These are phyloP conservation scores for Gloeopeniophorella convolvens DNA, from an alignment of 768 basidiomycete species.

Conservation along the genomic window DNA sequence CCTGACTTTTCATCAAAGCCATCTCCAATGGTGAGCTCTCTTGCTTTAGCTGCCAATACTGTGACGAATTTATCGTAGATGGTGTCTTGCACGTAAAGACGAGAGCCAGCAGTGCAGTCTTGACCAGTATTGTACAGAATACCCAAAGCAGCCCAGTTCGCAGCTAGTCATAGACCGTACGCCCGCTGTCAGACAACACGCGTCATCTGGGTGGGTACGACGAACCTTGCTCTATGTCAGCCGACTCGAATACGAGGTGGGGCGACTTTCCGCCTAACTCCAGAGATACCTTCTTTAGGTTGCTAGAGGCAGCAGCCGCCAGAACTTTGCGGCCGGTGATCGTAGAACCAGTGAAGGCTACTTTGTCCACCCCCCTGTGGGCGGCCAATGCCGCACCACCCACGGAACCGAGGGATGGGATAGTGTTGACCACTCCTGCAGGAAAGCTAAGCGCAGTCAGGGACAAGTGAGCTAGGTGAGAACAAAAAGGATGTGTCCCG, in stretches of 20 bases:
- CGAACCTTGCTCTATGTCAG: constrained; percentile 81
- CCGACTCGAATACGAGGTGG: constrained; percentile 83
- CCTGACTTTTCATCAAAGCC: constrained; percentile 69
- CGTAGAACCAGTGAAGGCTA: constrained; percentile 94
- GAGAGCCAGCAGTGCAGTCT: constrained; percentile 89
- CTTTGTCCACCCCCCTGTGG: constrained; percentile 85
- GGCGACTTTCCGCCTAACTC: constrained; percentile 95
- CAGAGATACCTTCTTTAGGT: constrained; percentile 93
- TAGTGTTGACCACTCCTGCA: constrained; percentile 83
- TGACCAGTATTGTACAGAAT: constrained; percentile 89
- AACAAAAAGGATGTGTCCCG: constrained; percentile 21
- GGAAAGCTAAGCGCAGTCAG: constrained; percentile 55
- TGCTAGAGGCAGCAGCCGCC: constrained; percentile 88
- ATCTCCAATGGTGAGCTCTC: constrained; percentile 68
- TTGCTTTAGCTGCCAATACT: constrained; percentile 57
- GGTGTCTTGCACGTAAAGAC: constrained; percentile 81
- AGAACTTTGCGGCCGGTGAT: constrained; percentile 84
- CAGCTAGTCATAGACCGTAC: constrained; percentile 39
- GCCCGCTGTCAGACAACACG: neutral
- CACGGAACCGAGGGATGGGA: constrained; percentile 74
- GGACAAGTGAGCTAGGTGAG: neutral
- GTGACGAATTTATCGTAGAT: constrained; percentile 81
- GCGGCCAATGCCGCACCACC: constrained; percentile 81
- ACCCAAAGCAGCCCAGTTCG: constrained; percentile 80
- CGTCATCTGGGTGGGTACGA: neutral